A percentile compares a stretch with the other conserved stretches of the same genome.
Conservation (phyloP, 805 yeast species). For the Candida sanyiensis region DNA sequence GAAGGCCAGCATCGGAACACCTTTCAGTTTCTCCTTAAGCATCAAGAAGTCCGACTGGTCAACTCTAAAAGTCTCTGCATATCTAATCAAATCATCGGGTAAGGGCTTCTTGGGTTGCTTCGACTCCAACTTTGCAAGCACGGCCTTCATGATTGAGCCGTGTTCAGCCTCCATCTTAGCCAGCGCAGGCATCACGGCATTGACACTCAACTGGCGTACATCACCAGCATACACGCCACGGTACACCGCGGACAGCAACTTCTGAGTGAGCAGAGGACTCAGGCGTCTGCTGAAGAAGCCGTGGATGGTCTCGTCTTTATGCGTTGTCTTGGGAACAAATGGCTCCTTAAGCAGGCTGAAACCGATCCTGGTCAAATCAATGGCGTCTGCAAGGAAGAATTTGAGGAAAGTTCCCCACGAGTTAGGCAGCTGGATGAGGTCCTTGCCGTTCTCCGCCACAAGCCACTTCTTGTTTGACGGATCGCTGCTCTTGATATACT, state of each 20-base stretch:
- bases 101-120: slow-evolving; percentile 11
- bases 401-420: slow-evolving; percentile 30
- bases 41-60: slow-evolving; percentile 35
- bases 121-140: slow-evolving; percentile 27
- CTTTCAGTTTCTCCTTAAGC: slow-evolving; percentile 31
- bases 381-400: slow-evolving; percentile 31
- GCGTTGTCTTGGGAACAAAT: slow-evolving; percentile 30
- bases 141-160: slow-evolving; percentile 52
- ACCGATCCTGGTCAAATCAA: slow-evolving; percentile 39
- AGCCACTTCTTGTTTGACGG: slow-evolving; percentile 70
- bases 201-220: slow-evolving; percentile 55
- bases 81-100: slow-evolving; percentile 30
- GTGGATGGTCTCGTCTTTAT: slow-evolving; percentile 65
- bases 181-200: slow-evolving; percentile 50
- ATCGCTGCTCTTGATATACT: slow-evolving; percentile 52
- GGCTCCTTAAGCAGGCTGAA: slow-evolving; percentile 47
- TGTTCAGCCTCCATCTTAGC: slow-evolving; percentile 51
- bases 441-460: slow-evolving; percentile 36
- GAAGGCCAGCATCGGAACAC: slow-evolving; percentile 58
- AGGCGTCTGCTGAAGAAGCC: slow-evolving; percentile 65
- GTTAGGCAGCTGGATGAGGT: slow-evolving; percentile 52
- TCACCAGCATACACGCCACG: slow-evolving; percentile 95
- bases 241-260: slow-evolving; percentile 72
- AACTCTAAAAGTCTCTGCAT: slow-evolving; percentile 36
- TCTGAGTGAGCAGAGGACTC: slow-evolving; percentile 45